Percentiles rank a stretch among this genome's conserved stretches.
phyloP scores from a whole-genome alignment of 148 eudicot species.

The Arbutus unedo region DNA sequence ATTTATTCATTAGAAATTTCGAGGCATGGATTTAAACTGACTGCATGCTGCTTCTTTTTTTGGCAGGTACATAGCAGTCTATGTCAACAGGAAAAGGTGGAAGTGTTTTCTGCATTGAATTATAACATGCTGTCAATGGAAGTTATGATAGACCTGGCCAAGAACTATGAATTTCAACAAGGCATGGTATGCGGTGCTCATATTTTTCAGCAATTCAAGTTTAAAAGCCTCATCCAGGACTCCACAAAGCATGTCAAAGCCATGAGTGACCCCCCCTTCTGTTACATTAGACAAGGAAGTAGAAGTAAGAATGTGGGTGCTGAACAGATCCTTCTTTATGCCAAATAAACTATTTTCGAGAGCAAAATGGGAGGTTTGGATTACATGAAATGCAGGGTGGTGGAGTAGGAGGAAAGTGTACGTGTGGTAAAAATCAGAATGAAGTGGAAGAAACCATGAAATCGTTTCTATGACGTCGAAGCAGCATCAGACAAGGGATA shows the following conservation, averaged over 20 bases:
- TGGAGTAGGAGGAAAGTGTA: conserved; percentile 20
- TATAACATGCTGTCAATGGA: conserved; percentile 38
- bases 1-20: background rate
- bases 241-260: conserved; percentile 7
- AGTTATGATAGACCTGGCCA: conserved; percentile 26
- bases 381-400: conserved; percentile 18
- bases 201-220: conserved; percentile 26
- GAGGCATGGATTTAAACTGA: background rate
- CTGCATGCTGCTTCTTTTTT: background rate
- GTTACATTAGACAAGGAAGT: background rate
- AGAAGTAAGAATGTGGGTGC: too few species aligned
- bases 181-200: conserved; percentile 14
- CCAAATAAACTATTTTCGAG: background rate
- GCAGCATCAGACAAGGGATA: background rate
- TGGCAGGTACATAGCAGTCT: conserved; percentile 42
- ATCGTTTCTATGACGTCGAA: too few species aligned
- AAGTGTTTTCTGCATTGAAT: conserved; percentile 36
- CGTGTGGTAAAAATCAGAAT: conserved; percentile 5
- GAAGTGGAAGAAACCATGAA: conserved; percentile 13
- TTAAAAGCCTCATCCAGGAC: conserved; percentile 14
- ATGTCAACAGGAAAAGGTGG: conserved; percentile 38
- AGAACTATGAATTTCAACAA: conserved; percentile 31
- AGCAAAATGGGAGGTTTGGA: conserved; percentile 21
- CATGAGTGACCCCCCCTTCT: background rate
- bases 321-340: conserved; percentile 11